phyloP scores from a whole-genome alignment of 441 rosid genomes.

The Syzygium syzygioides region DNA sequence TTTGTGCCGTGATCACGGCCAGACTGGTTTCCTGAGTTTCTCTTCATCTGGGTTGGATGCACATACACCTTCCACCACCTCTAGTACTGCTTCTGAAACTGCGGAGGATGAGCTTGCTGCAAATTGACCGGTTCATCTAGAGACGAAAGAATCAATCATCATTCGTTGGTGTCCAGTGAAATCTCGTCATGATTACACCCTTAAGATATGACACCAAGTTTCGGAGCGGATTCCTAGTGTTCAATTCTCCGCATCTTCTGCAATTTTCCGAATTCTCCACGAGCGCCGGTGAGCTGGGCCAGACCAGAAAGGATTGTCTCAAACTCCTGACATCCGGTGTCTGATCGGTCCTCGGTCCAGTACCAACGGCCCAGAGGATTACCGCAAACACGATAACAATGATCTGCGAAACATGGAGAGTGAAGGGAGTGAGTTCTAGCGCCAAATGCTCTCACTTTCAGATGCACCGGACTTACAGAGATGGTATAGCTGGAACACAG shows the following conservation, averaged over 20 bases:
- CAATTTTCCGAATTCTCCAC: conserved; percentile 12
- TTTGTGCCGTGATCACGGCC: background rate
- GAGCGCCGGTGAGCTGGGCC: conserved; percentile 12
- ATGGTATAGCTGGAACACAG: background rate
- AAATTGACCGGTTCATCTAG: background rate
- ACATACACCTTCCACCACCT: background rate
- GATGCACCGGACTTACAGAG: background rate
- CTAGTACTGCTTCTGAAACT: background rate
- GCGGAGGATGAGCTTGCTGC: background rate
- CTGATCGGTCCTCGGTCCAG: conserved; percentile 10
- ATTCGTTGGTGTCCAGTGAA: background rate
- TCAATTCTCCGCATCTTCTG: conserved; percentile 12
- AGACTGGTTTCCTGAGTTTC: background rate
- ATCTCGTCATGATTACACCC: background rate
- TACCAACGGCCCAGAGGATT: conserved; percentile 23
- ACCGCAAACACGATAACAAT: conserved; percentile 17
- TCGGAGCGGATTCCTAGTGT: background rate
- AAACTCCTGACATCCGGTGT: conserved; percentile 4
- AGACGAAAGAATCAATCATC: background rate
- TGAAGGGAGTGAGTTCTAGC: background rate
- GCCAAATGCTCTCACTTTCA: background rate
- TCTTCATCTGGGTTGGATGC: background rate
- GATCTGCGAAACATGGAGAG: conserved; percentile 18
- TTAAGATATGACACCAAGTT: conserved; percentile 12
- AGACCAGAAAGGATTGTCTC: conserved; percentile 40